Percentiles rank a stretch among this genome's conserved stretches.
Conservation (phyloP, 2,329 filamentous ascomycete genomes). For the Aureobasidium melanogenum region DNA sequence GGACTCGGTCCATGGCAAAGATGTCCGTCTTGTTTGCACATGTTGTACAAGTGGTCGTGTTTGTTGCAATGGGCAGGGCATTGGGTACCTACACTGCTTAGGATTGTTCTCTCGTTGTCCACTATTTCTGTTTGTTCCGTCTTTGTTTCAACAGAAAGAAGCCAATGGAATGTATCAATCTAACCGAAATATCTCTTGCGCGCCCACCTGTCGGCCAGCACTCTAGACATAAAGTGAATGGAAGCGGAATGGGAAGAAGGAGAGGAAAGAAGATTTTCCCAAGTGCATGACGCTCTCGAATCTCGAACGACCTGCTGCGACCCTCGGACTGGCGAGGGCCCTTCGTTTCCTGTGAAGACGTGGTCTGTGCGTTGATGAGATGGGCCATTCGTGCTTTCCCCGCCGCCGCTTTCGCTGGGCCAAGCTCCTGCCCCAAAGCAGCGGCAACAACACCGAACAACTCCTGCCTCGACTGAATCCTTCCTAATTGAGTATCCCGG, state of each 20-base stretch:
- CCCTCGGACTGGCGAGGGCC: too few species aligned
- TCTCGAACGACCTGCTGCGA: background rate
- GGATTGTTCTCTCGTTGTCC: conserved; percentile 3
- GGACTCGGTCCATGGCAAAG: background rate
- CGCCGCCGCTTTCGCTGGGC: conserved; percentile 4
- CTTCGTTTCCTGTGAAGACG: background rate
- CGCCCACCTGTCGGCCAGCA: conserved; percentile 43
- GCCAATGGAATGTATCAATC: conserved; percentile 10
- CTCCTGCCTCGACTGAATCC: background rate
- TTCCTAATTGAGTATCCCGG: background rate
- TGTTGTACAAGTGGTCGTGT: background rate
- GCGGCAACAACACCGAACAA: background rate
- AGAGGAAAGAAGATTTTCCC: background rate
- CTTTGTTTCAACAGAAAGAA: background rate
- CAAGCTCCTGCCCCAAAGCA: background rate
- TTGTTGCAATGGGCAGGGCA: background rate
- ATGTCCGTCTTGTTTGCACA: background rate
- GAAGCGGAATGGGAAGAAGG: background rate
- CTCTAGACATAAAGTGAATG: conserved; percentile 23
- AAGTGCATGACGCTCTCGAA: conserved; percentile 8
- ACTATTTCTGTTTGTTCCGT: background rate
- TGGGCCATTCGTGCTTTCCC: background rate
- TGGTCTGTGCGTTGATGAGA: background rate
- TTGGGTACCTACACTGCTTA: background rate
- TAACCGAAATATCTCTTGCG: conserved; percentile 39